phyloP scores from a whole-genome alignment of 2,329 filamentous ascomycete genomes.

The Penicillium crustosum region DNA sequence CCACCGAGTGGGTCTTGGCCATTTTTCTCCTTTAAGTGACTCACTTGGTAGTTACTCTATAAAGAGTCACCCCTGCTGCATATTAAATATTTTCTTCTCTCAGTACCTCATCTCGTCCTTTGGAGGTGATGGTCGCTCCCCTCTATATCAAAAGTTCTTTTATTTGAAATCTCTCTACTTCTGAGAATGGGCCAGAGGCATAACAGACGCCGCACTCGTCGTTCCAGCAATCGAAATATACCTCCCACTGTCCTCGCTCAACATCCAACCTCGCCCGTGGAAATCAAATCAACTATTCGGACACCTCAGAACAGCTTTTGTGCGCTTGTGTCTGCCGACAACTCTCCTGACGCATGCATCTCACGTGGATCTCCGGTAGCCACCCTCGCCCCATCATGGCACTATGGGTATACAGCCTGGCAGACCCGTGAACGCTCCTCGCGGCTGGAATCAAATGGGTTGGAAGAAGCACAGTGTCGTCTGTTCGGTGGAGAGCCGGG shows the following conservation, averaged over 20 bases:
- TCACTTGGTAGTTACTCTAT: conserved; percentile 18
- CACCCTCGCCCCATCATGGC: conserved; percentile 43
- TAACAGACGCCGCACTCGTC: conserved; percentile 47
- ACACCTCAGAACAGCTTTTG: conserved; percentile 9
- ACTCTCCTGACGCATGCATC: conserved; percentile 19
- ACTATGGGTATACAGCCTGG: conserved; percentile 44
- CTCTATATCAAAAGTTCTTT: conserved; percentile 24
- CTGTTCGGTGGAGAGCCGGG: conserved; percentile 48
- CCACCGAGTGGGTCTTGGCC: conserved; percentile 17
- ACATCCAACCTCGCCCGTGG: neutral
- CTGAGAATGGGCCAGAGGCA: conserved; percentile 48
- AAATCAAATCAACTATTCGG: conserved; percentile 12
- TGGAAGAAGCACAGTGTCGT: conserved; percentile 46
- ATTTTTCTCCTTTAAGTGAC: conserved; percentile 19
- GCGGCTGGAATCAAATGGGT: conserved; percentile 27
- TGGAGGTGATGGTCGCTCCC: conserved; percentile 41
- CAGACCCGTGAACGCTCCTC: conserved; percentile 37
- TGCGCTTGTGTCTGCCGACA: conserved; percentile 22
- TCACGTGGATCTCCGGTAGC: conserved; percentile 27
- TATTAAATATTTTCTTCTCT: conserved; percentile 5
- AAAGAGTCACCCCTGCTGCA: conserved; percentile 20
- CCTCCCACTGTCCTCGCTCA: conserved; percentile 9
- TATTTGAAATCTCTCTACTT: neutral
- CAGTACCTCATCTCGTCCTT: conserved; percentile 39
- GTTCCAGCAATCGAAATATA: conserved; percentile 35